Conservation (phyloP, 2,329 filamentous ascomycete species). For the Cercospora sojina region DNA sequence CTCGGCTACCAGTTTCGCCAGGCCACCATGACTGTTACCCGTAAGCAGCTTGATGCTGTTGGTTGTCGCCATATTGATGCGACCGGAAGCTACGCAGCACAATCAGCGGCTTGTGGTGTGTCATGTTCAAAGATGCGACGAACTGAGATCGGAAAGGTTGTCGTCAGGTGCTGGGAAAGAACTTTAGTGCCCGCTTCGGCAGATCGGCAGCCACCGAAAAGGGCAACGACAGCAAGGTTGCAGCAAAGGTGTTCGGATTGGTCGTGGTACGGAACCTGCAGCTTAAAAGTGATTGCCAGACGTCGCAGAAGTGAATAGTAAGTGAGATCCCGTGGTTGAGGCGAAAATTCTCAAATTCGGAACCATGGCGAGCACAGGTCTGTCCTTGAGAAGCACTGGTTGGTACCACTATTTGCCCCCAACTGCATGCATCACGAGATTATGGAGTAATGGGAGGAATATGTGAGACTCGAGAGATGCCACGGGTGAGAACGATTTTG, state of each 20-base stretch:
- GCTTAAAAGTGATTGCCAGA: not conserved
- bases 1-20: slow-evolving; percentile 67
- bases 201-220: not conserved
- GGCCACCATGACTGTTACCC: slow-evolving; percentile 71
- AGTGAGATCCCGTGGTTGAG: not conserved
- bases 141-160: not conserved
- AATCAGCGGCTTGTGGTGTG: slow-evolving; percentile 5
- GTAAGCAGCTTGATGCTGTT: slow-evolving; percentile 75
- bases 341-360: not conserved
- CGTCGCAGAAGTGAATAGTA: not conserved
- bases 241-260: not conserved
- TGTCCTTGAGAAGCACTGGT: not conserved
- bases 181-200: slow-evolving; percentile 14
- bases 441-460: not conserved
- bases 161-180: slow-evolving; percentile 14
- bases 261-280: not conserved
- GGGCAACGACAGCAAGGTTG: not conserved
- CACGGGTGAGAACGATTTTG: slow-evolving; percentile 20
- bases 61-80: slow-evolving; percentile 57
- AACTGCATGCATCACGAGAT: not conserved
- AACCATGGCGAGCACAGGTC: not conserved
- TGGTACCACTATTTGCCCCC: not conserved
- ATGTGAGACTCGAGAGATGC: not conserved
- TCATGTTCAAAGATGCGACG: slow-evolving; percentile 24
- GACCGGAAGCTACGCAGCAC: slow-evolving; percentile 18